Base-by-base conservation (phyloP, 2,329 filamentous ascomycete genomes). In the Orbilia quercus region DNA sequence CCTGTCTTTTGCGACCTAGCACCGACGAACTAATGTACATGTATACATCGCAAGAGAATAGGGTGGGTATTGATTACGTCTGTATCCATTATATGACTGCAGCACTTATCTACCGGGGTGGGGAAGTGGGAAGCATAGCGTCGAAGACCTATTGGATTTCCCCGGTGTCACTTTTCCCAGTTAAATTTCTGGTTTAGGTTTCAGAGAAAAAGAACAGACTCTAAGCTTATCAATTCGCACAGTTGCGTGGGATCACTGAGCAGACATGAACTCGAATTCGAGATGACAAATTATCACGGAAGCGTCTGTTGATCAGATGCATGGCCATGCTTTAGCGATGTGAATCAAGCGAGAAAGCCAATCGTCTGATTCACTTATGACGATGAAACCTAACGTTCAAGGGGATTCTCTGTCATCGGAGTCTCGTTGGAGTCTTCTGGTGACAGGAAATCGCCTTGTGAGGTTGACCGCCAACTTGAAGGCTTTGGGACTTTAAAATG, bases 361-460 rank as follows among this genome's bases (percentile, higher is more conserved):
- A 54, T 60, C 60, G 60, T 73, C 69, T 73, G 69, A 73, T 66
- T 73, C 54, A 73, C 53, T 45, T 16, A 23, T 47, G 28, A 31
- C 25, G 51, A 53, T 58, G 45, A 55, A 65, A 64, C 65, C 57
- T n/a, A 63, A 28, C 31, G 50, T 31, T 31, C 28, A 31, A 31
- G 28, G n/a, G 7, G 63, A 45, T 44, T 57, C 34, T 28, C 12
- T 51, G 25, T 58, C 36, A 44, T 20, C 54, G 53, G 14, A 28
- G 31, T 16, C 9, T 42, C 22, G 44, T 44, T 51, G 11, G 36
- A 53, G 34, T 20, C 54, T 59, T 59, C 62, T 51, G 23, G 22
- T 60, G 54, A 60, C 55, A 69, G 47, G 20, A 60, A 62, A 62
- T 73, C 42, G 69, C 69, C 69, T 73, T 66, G 69, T 73, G 60